These are phyloP conservation scores for Candida adriatica DNA, from an alignment of 805 yeast species.

Conservation along the genomic window DNA sequence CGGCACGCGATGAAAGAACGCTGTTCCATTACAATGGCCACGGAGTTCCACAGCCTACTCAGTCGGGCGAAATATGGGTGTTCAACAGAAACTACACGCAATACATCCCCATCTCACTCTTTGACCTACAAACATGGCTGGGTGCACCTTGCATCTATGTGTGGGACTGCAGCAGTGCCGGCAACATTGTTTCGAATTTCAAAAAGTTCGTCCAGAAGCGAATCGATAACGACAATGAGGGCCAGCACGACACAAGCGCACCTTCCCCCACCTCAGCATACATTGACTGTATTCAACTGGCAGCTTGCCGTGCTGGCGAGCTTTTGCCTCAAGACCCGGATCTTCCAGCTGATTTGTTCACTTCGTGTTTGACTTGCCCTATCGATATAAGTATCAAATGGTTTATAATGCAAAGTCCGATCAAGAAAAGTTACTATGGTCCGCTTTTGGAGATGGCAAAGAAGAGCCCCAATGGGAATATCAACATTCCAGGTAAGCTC, in stretches of 20 bases:
- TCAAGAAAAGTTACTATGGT: slow-evolving; percentile 37
- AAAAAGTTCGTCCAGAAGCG: slow-evolving; percentile 85
- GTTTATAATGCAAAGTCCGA: slow-evolving; percentile 80
- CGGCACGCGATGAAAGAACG: slow-evolving; percentile 89
- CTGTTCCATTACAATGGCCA: slow-evolving; percentile 96
- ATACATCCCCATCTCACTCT: slow-evolving; percentile 92
- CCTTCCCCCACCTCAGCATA: slow-evolving; percentile 44
- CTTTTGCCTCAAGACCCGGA: slow-evolving; percentile 88
- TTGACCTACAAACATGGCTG: slow-evolving; percentile 92
- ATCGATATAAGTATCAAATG: slow-evolving; percentile 89
- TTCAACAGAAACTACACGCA: slow-evolving; percentile 96
- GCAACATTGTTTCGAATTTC: slow-evolving; percentile 84
- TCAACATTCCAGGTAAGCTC: slow-evolving; percentile 81
- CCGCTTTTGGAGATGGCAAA: slow-evolving; percentile 31
- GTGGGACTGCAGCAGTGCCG: slow-evolving; percentile 92
- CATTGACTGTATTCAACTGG: slow-evolving; percentile 85
- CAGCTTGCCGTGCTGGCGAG: slow-evolving; percentile 87
- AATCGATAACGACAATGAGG: slow-evolving; percentile 75
- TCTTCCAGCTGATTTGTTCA: slow-evolving; percentile 91
- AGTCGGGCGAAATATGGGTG: slow-evolving; percentile 97
- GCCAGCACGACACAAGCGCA: slow-evolving; percentile 34
- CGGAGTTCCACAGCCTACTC: slow-evolving; percentile 96
- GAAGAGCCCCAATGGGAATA: slow-evolving; percentile 28
- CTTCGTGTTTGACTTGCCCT: slow-evolving; percentile 93
- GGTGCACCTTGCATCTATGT: slow-evolving; percentile 97